Evolutionary conservation across 2,329 filamentous ascomycete genomes (phyloP).

Genomic region (Penicillium sp.): DNA sequence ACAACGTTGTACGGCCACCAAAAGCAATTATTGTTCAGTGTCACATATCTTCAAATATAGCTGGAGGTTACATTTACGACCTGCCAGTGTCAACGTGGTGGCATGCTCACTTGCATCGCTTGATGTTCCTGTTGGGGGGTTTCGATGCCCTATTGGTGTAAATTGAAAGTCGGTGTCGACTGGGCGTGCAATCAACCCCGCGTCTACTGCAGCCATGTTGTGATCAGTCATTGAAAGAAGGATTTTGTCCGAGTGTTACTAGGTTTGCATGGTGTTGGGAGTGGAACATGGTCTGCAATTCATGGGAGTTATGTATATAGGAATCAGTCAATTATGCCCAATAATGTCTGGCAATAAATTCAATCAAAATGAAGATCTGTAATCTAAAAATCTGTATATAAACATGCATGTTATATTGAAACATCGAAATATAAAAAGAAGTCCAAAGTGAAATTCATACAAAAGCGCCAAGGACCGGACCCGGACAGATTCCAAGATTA

Average conservation of each 20-base stretch:
- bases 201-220: slow-evolving; percentile 1
- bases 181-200: slow-evolving; percentile 1
- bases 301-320: slow-evolving; percentile 7
- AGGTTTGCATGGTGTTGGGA: slow-evolving; percentile 11
- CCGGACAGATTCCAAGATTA: slow-evolving; percentile 13
- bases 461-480: slow-evolving; percentile 6
- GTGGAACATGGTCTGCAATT: slow-evolving; percentile 4
- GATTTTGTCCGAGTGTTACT: neutral
- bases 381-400: neutral
- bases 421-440: neutral
- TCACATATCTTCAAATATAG: neutral
- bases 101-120: neutral
- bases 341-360: neutral
- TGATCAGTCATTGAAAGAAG: slow-evolving; percentile 1
- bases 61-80: neutral
- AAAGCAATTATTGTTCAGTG: neutral
- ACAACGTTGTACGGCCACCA: neutral
- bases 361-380: neutral
- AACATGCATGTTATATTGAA: neutral
- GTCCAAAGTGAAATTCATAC: neutral
- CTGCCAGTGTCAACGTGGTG: neutral
- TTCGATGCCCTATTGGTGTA: slow-evolving; percentile 4
- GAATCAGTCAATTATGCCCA: slow-evolving; percentile 1
- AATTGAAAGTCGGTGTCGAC: slow-evolving; percentile 6
- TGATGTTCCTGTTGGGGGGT: neutral